Evolutionary conservation across 495 filamentous ascomycete genomes (phyloP).

Genomic region (Penicillium pulvis): DNA sequence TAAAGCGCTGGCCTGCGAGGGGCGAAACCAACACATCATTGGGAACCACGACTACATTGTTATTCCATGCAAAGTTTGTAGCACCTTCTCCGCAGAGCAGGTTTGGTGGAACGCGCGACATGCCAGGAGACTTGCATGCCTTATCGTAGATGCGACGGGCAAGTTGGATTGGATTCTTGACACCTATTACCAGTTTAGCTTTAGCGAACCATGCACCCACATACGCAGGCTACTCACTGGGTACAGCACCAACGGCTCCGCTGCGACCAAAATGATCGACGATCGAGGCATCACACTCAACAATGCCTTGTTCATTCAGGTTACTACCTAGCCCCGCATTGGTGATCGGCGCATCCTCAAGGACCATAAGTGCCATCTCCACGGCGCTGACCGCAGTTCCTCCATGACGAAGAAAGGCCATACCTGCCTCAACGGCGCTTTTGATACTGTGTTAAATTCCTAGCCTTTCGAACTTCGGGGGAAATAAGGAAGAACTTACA

Average conservation of each 20-base stretch:
- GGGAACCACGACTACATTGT: slow-evolving; percentile 67
- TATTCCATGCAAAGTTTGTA: slow-evolving; percentile 76
- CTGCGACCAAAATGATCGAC: slow-evolving; percentile 89
- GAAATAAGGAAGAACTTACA: slow-evolving; percentile 58
- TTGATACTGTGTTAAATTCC: slow-evolving; percentile 10
- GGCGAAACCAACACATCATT: slow-evolving; percentile 75
- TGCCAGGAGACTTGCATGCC: slow-evolving; percentile 68
- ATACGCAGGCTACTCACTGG: slow-evolving; percentile 59
- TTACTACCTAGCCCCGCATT: slow-evolving; percentile 98
- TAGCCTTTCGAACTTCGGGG: background rate
- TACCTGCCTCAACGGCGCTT: slow-evolving; percentile 79
- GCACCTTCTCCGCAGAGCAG: slow-evolving; percentile 85
- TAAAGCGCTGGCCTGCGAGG: slow-evolving; percentile 71
- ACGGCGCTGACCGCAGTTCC: slow-evolving; percentile 87
- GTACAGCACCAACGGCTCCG: slow-evolving; percentile 87
- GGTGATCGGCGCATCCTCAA: slow-evolving; percentile 94
- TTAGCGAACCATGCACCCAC: background rate
- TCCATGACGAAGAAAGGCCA: slow-evolving; percentile 75
- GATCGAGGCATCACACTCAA: slow-evolving; percentile 92
- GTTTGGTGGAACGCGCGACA: slow-evolving; percentile 89
- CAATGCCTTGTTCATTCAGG: slow-evolving; percentile 81
- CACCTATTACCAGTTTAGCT: slow-evolving; percentile 54
- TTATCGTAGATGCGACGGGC: slow-evolving; percentile 81
- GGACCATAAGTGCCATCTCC: slow-evolving; percentile 79
- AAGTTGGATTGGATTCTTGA: slow-evolving; percentile 88